Evolutionary conservation across 805 yeast species (phyloP).

Genomic region (Blastobotrys attinorum): DNA sequence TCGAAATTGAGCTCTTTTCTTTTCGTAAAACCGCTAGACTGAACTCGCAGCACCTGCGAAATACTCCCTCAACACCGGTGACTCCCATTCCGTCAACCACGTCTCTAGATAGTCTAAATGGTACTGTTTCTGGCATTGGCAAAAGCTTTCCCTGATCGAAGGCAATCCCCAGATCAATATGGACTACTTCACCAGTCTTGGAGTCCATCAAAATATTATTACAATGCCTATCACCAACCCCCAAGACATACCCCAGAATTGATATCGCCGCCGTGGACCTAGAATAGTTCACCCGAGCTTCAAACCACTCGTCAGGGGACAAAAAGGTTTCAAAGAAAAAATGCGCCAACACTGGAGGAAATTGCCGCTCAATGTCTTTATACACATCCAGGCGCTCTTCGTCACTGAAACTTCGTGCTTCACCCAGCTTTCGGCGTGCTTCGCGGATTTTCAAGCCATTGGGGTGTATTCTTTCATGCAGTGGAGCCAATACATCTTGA

Average conservation of each 20-base stretch:
- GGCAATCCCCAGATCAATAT: constrained; percentile 93
- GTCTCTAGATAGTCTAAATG: constrained; percentile 86
- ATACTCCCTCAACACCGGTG: constrained; percentile 75
- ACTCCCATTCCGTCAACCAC: constrained; percentile 89
- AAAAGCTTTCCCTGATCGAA: constrained; percentile 86
- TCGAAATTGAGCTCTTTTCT: constrained; percentile 61
- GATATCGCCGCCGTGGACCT: constrained; percentile 80
- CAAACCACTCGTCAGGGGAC: constrained; percentile 69
- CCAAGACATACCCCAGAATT: constrained; percentile 79
- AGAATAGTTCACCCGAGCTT: constrained; percentile 53
- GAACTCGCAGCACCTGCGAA: constrained; percentile 63
- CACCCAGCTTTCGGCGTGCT: constrained; percentile 26
- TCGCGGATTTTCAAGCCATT: constrained; percentile 29
- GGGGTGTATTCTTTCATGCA: constrained; percentile 41
- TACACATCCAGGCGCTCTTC: constrained; percentile 28
- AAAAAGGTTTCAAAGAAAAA: constrained; percentile 64
- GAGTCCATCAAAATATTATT: constrained; percentile 81
- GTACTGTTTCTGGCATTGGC: constrained; percentile 87
- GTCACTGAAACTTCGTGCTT: constrained; percentile 26
- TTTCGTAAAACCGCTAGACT: constrained; percentile 59
- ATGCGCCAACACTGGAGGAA: constrained; percentile 59
- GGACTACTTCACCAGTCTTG: constrained; percentile 84
- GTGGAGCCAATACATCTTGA: constrained; percentile 54
- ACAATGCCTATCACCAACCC: constrained; percentile 93
- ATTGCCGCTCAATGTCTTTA: constrained; percentile 38